Conservation (phyloP, 2,329 filamentous ascomycete species). For the Immersiporthe knoxdaviesiana region DNA sequence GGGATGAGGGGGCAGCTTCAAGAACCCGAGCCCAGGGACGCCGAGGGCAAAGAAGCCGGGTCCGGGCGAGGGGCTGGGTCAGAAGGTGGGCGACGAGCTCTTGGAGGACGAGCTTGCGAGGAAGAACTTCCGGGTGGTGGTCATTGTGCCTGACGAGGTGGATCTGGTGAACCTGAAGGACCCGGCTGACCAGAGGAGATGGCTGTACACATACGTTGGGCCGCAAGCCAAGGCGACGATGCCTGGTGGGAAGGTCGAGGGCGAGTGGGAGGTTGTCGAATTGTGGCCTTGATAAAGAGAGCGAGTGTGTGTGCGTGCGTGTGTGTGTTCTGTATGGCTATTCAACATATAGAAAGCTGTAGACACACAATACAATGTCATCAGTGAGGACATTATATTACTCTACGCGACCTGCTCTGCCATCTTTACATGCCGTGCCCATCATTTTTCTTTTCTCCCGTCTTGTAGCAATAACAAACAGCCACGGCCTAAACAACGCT, state of each 20-base stretch:
- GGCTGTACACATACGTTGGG: slow-evolving; percentile 65
- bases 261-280: slow-evolving; percentile 69
- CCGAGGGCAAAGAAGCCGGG: slow-evolving; percentile 56
- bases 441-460: not conserved
- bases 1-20: slow-evolving; percentile 77
- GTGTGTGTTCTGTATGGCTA: too few species aligned
- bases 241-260: slow-evolving; percentile 43
- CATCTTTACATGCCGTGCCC: not conserved
- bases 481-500: too few species aligned
- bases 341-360: not conserved
- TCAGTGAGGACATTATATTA: not conserved
- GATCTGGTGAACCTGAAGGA: slow-evolving; percentile 75
- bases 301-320: too few species aligned
- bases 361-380: not conserved
- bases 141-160: slow-evolving; percentile 77
- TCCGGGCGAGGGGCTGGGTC: slow-evolving; percentile 53
- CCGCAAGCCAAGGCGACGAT: slow-evolving; percentile 40
- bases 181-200: slow-evolving; percentile 64
- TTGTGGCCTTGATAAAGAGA: slow-evolving; percentile 61
- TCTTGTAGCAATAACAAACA: not conserved
- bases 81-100: slow-evolving; percentile 63
- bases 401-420: not conserved
- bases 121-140: slow-evolving; percentile 79
- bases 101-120: slow-evolving; percentile 72
- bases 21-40: slow-evolving; percentile 70